Conservation (phyloP, 140 eudicot genomes). For the Ambrosia hybrid region DNA sequence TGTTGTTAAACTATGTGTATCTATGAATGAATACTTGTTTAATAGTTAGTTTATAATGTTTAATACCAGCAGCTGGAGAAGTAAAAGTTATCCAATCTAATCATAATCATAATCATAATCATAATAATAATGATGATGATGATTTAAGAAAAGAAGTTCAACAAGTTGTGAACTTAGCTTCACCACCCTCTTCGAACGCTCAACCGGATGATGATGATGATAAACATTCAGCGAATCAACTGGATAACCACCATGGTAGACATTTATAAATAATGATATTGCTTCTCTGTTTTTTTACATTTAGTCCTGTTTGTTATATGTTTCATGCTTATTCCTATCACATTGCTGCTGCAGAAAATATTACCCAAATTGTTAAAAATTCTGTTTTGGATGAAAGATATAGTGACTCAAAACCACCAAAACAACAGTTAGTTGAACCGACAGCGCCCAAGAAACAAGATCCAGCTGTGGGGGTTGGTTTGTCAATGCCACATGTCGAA, state of each 20-base stretch:
- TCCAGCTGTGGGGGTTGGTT: conserved; percentile 18
- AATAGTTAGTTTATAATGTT: background rate
- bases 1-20: too few species aligned
- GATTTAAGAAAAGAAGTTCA: conserved; percentile 25
- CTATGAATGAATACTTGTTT: too few species aligned
- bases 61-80: conserved; percentile 36
- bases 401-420: conserved; percentile 25
- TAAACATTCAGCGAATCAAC: too few species aligned
- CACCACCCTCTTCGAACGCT: conserved; percentile 30
- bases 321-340: conserved; percentile 14
- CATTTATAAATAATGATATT: background rate
- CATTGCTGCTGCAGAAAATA: conserved; percentile 46
- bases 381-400: conserved; percentile 27
- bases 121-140: background rate
- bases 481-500: conserved; percentile 19
- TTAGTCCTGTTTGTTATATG: background rate
- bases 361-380: conserved; percentile 22
- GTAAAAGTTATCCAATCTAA: conserved; percentile 24
- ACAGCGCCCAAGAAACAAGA: conserved; percentile 23
- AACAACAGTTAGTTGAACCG: conserved; percentile 37
- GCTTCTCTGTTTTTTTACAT: too few species aligned
- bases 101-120: conserved; percentile 17
- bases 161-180: conserved; percentile 18
- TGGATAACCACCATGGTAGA: conserved; percentile 39
- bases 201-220: background rate